phyloP scores from a whole-genome alignment of 805 yeast genomes.

The Candida verbasci region DNA sequence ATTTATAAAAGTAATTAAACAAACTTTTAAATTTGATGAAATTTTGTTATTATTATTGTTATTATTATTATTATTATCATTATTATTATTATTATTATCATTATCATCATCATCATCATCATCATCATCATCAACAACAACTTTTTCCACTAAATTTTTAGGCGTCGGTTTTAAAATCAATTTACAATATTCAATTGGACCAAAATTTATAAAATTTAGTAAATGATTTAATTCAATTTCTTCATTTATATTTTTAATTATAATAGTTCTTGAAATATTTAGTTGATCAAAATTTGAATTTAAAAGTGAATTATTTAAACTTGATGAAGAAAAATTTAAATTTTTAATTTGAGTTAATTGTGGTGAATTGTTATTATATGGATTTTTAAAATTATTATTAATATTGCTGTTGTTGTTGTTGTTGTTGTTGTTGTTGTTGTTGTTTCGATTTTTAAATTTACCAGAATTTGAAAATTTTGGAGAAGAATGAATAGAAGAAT shows the following conservation, averaged over 20 bases:
- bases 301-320: not conserved
- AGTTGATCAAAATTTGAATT: constrained; percentile 27
- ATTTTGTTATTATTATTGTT: not conserved
- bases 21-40: constrained; percentile 18
- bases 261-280: constrained; percentile 34
- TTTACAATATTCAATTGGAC: constrained; percentile 60
- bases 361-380: not conserved
- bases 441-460: not conserved
- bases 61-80: too few relatives aligned
- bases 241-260: constrained; percentile 24
- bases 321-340: constrained; percentile 1
- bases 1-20: constrained; percentile 35
- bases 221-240: constrained; percentile 26
- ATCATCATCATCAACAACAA: too few relatives aligned
- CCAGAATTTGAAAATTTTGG: constrained; percentile 4
- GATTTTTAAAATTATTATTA: too few relatives aligned
- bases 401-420: too few relatives aligned
- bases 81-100: too few relatives aligned
- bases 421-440: too few relatives aligned
- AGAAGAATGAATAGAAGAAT: constrained; percentile 8
- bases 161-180: constrained; percentile 31
- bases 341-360: constrained; percentile 8
- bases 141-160: constrained; percentile 14
- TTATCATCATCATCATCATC: too few relatives aligned
- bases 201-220: constrained; percentile 46